phyloP scores from a whole-genome alignment of 306 rosid species.

The Prunus kanzakura region DNA sequence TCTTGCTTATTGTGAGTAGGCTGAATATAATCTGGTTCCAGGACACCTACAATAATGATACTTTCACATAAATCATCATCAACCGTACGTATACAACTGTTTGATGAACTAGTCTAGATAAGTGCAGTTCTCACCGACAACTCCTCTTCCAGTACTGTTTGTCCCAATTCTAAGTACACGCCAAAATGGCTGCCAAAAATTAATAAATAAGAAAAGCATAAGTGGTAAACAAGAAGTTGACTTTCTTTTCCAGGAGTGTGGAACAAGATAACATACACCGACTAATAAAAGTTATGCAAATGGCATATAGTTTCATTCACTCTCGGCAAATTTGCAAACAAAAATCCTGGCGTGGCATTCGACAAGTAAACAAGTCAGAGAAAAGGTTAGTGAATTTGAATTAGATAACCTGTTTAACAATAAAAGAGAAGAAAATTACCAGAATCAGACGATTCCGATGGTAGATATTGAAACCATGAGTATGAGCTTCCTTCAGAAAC shows the following conservation, averaged over 20 bases:
- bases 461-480: conserved; percentile 88
- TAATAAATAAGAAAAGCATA: neutral
- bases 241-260: neutral
- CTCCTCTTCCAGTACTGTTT: conserved; percentile 69
- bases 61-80: neutral
- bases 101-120: neutral
- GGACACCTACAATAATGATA: conserved; percentile 46
- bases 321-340: neutral
- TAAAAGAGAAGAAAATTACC: conserved; percentile 22
- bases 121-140: conserved; percentile 63
- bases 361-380: neutral
- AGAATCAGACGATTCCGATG: conserved; percentile 85
- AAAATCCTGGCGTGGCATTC: neutral
- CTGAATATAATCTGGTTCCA: conserved; percentile 76
- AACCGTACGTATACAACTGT: neutral
- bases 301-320: neutral
- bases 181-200: conserved; percentile 80
- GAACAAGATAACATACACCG: neutral
- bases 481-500: conserved; percentile 71
- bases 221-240: neutral
- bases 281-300: neutral
- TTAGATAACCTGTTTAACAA: neutral
- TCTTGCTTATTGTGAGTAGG: conserved; percentile 96
- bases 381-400: neutral
- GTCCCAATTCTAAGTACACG: conserved; percentile 47